Evolutionary conservation across 148 eudicot species (phyloP).

Genomic region (Oxyria digyna): DNA sequence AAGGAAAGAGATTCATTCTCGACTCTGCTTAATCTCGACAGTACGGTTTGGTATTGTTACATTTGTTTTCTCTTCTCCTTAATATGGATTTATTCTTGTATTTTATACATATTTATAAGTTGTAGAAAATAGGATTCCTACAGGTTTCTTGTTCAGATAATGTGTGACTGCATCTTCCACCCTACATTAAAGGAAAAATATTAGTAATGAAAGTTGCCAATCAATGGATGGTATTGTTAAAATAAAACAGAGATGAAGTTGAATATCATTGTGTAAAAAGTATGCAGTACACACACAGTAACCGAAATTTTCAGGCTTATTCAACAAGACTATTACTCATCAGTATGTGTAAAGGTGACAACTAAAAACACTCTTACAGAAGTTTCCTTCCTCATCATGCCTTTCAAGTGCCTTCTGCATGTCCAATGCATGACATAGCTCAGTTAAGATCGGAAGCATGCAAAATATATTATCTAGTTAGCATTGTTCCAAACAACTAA

Average conservation of each 20-base stretch:
- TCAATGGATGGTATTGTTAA: not conserved
- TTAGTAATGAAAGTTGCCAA: not conserved
- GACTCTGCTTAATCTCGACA: no score
- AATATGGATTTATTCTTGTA: no score
- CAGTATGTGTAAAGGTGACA: not conserved
- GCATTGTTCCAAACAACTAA: not conserved
- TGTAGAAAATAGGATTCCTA: no score
- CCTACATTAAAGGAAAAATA: constrained; percentile 22
- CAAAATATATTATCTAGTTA: constrained; percentile 15
- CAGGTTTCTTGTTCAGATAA: constrained; percentile 72
- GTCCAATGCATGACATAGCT: constrained; percentile 52
- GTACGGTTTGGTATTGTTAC: no score
- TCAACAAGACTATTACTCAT: not conserved
- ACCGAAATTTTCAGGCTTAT: not conserved
- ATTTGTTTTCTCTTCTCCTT: no score
- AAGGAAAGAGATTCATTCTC: no score
- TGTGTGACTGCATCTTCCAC: constrained; percentile 81
- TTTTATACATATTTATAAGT: no score
- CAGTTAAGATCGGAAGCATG: constrained; percentile 62
- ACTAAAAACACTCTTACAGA: constrained; percentile 51
- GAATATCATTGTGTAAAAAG: not conserved
- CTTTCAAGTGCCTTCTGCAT: constrained; percentile 72
- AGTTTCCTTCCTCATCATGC: constrained; percentile 72
- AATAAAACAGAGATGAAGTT: not conserved
- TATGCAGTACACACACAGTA: no score